Conservation (phyloP, 352 stramenopile genomes). For the Phytophthora crassamura region DNA sequence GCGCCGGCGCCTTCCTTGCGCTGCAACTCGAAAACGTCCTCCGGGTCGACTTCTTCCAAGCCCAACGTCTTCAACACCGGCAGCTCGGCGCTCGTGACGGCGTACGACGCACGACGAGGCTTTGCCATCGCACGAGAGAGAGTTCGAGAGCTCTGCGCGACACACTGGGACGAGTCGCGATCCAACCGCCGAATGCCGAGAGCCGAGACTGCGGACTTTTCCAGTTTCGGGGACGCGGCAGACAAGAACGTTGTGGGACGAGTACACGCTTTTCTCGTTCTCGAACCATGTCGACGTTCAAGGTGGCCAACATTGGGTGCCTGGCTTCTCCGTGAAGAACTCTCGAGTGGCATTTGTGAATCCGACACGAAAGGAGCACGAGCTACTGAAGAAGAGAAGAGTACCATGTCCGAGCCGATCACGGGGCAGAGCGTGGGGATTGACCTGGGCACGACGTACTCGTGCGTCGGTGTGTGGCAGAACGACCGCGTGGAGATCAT, state of each 20-base stretch:
- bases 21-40: slow-evolving; percentile 77
- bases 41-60: slow-evolving; percentile 63
- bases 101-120: slow-evolving; percentile 37
- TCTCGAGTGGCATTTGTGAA: slow-evolving; percentile 31
- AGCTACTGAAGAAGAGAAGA: not conserved
- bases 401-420: slow-evolving; percentile 37
- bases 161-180: slow-evolving; percentile 30
- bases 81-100: slow-evolving; percentile 34
- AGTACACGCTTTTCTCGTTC: not conserved
- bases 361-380: slow-evolving; percentile 63
- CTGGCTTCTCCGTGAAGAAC: too few relatives aligned
- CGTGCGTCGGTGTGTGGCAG: slow-evolving; percentile 97
- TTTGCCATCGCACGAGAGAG: slow-evolving; percentile 69
- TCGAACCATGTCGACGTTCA: slow-evolving; percentile 8
- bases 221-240: not conserved
- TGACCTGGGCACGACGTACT: slow-evolving; percentile 98
- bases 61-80: slow-evolving; percentile 61
- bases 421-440: slow-evolving; percentile 95
- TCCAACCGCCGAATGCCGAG: slow-evolving; percentile 17
- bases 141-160: not conserved
- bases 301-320: not conserved
- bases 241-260: slow-evolving; percentile 19
- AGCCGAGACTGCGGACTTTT: slow-evolving; percentile 15
- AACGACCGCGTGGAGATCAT: slow-evolving; percentile 98
- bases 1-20: slow-evolving; percentile 74